These are phyloP conservation scores for Arachnopeziza araneosa DNA, from an alignment of 2,329 filamentous ascomycete species.

Conservation along the genomic window DNA sequence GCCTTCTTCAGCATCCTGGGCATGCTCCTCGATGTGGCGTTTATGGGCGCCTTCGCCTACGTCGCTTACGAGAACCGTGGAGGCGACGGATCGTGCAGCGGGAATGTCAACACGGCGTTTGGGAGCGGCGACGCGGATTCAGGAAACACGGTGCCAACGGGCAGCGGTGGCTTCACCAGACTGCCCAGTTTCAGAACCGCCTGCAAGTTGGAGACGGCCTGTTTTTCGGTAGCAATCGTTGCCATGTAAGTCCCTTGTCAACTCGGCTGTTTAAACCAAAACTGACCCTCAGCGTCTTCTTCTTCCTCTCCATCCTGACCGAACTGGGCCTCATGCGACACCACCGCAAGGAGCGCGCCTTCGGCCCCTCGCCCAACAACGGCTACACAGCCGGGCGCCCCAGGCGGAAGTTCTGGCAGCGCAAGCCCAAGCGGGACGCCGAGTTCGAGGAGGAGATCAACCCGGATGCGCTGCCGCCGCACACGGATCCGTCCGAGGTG, in stretches of 20 bases:
- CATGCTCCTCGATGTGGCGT: constrained; percentile 71
- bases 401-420: constrained; percentile 32
- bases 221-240: constrained; percentile 72
- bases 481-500: constrained; percentile 35
- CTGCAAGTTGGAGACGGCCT: constrained; percentile 72
- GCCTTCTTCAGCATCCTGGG: constrained; percentile 66
- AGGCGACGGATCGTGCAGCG: constrained; percentile 62
- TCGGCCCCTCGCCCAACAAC: constrained; percentile 59
- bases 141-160: constrained; percentile 42
- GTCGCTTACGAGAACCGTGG: constrained; percentile 69
- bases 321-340: constrained; percentile 64
- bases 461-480: constrained; percentile 33
- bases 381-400: constrained; percentile 60
- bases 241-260: constrained; percentile 53
- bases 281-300: constrained; percentile 54
- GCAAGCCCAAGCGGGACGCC: constrained; percentile 17
- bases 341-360: constrained; percentile 70
- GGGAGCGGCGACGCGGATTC: constrained; percentile 54
- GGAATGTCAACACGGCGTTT: constrained; percentile 60
- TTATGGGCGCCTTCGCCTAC: constrained; percentile 74
- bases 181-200: constrained; percentile 47
- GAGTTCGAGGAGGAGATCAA: constrained; percentile 21
- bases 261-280: constrained; percentile 2
- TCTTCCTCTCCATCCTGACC: constrained; percentile 64
- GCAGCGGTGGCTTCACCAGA: constrained; percentile 37